Base-by-base conservation (phyloP, 345 rosid species). In the Brassica juncea region DNA sequence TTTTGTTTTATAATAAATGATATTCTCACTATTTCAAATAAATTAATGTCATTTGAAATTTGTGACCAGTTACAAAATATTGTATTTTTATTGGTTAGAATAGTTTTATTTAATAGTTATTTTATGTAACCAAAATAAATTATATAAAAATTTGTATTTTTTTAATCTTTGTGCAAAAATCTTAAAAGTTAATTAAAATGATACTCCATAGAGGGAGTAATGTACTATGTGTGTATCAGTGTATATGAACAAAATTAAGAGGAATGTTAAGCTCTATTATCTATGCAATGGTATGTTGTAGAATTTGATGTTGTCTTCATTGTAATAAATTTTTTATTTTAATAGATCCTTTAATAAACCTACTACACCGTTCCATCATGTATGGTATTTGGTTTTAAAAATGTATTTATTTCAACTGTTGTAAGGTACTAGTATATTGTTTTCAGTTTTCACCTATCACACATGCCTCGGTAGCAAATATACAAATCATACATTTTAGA, bases 371-470 rank as follows among this genome's bases (percentile, higher is more conserved):
- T 23, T 23, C 25, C 25, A 28, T 78, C 65, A 78, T 73, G 72
- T 60, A 71, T 34, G 39, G 8, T 34, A 1, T 34, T 4, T 34
- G 25, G 25, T 23, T 23, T 23, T 1, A 23, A 23, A 34, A 4
- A 44, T 44, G 2, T 44, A 44, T 10, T 10, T 44, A 3, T 44
- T 44, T 44, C 52, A 44, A 11, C n/a, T 44, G 52, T 12, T 44
- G 52, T 4, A 44, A 44, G 3, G 3, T 12, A 44, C 21, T 71
- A 71, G 25, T 23, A 23, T 9, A 65, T 28, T 37, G n/a, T 44
- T 44, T 44, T 44, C 52, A 44, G 61, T 37, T 78, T 78, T 54
- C 65, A 64, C 25, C 34, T 28, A 71, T 65, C 35, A 65, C 39
- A 4, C 12, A 62, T 47, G 70, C 19, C 62, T 70, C 6, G 30